Evolutionary conservation across 106 monocot genomes (phyloP), one percentile per base, ranked within the genome.

Genomic region (Ottelia alismoides): DNA sequence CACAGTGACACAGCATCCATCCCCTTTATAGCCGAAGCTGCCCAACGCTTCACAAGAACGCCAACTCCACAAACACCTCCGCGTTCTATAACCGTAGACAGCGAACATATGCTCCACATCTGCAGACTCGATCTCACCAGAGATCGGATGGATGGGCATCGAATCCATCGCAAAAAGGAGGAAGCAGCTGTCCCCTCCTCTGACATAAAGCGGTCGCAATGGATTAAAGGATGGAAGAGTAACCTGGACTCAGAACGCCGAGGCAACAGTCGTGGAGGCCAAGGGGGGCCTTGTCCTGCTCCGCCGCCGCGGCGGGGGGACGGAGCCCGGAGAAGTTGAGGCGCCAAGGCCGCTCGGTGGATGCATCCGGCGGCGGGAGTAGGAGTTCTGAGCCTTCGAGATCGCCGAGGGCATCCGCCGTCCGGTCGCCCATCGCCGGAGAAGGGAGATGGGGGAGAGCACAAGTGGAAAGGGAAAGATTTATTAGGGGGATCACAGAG

Each of bases 271-370:
- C 68, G 20, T 81, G 81, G 32, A 81, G 52, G 17, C 77, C 61
- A 10, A 62, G 62, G 4, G 59, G 71, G 2, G 68, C 65, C 62
- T 62, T 74, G 65, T 78, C 74, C 49, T 62, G 26, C 40, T 43
- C 40, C 10, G 40, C 40, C 62, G 19, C 57, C 31, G 29, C 51
- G 65, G 74, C 74, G 29, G 69, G 25, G 49, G 50, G 72, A 27
- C 69, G 67, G 55, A 78, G 72, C 5, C 72, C 69, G 25, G 77
- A 71, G 55, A 87, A 81, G 74, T 78, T 87, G 52, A 87, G 68
- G 62, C 78, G 62, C 87, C 87, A 87, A 26, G 80, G 52, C 27
- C 3, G 65, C 43, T 81, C 81, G 25, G 59, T 22, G 32, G 67
- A 61, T 52, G 74, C 72, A 65, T 55, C 5, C 49, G 51, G 76